phyloP scores from a whole-genome alignment of 495 filamentous ascomycete species.

The Tricharina praecox region DNA sequence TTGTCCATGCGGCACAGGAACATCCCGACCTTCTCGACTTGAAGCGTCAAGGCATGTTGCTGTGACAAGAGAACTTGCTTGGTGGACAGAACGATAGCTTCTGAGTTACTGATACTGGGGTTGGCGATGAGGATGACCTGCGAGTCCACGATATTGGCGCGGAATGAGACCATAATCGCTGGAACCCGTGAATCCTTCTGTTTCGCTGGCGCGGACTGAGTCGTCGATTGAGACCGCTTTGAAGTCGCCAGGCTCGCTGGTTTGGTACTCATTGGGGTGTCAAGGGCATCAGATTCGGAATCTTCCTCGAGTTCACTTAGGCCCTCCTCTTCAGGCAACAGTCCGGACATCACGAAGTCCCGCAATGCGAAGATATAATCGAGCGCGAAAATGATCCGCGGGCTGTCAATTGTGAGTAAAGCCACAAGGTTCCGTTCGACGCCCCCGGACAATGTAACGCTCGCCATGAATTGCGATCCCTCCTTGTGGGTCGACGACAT shows the following conservation, averaged over 20 bases:
- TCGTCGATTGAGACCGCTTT: conserved; percentile 1
- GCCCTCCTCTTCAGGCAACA: background rate
- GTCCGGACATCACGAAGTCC: conserved; percentile 43
- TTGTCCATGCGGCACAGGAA: conserved; percentile 97
- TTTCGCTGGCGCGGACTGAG: background rate
- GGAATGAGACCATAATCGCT: conserved; percentile 46
- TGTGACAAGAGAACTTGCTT: conserved; percentile 86
- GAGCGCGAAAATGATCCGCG: conserved; percentile 80
- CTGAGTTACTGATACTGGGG: conserved; percentile 69
- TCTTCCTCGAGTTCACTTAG: conserved; percentile 15
- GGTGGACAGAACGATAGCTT: conserved; percentile 86
- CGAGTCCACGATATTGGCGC: conserved; percentile 84
- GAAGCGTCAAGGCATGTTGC: conserved; percentile 83
- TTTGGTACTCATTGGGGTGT: conserved; percentile 3
- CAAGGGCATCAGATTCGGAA: conserved; percentile 10
- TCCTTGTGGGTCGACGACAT: conserved; percentile 92
- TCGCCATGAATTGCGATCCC: conserved; percentile 96
- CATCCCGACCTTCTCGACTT: conserved; percentile 87
- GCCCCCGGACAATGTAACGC: conserved; percentile 78
- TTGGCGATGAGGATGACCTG: conserved; percentile 94
- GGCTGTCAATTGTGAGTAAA: conserved; percentile 89
- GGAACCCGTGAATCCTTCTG: background rate
- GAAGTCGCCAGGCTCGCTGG: background rate
- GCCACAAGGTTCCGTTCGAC: conserved; percentile 69
- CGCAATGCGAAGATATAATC: conserved; percentile 89